These are phyloP conservation scores for Podospora pseudoanserina DNA, from an alignment of 495 filamentous ascomycete genomes.

Conservation along the genomic window DNA sequence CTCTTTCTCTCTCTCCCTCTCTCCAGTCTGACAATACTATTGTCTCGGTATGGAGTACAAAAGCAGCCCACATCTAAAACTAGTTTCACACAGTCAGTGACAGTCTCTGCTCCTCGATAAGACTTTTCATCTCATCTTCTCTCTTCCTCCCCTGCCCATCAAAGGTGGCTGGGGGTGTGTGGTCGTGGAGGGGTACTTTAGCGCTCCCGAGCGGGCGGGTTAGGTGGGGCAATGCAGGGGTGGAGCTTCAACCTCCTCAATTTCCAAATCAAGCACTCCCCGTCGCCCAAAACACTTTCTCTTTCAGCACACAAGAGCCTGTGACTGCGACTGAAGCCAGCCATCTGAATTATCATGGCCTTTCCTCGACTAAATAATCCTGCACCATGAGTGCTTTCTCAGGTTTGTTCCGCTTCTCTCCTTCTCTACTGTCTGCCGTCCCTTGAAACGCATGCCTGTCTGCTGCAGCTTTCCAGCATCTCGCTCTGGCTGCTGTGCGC, in stretches of 20 bases:
- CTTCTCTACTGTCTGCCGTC: not conserved
- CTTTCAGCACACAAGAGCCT: not conserved
- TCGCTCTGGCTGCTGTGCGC: not conserved
- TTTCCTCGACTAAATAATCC: constrained; percentile 2
- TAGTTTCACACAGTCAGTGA: not conserved
- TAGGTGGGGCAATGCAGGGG: not conserved
- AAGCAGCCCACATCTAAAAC: not conserved
- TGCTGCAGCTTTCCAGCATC: not conserved
- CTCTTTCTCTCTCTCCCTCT: not conserved
- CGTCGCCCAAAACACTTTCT: not conserved
- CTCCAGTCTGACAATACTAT: not conserved
- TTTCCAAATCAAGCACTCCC: constrained; percentile 3
- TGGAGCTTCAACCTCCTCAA: not conserved
- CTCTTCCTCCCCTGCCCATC: not conserved
- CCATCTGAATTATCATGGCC: constrained; percentile 19
- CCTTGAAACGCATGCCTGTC: not conserved
- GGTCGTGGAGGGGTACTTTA: not conserved
- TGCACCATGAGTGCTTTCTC: not conserved
- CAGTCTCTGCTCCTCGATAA: not conserved
- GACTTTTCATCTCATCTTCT: not conserved
- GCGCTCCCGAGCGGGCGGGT: not conserved
- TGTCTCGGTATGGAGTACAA: not conserved
- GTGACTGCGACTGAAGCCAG: constrained; percentile 12
- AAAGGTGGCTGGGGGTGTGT: not conserved
- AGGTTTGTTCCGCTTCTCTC: not conserved